Evolutionary conservation across 352 stramenopile species (phyloP), one percentile per base, ranked within the genome.

Genomic region (Pythium oligandrum): DNA sequence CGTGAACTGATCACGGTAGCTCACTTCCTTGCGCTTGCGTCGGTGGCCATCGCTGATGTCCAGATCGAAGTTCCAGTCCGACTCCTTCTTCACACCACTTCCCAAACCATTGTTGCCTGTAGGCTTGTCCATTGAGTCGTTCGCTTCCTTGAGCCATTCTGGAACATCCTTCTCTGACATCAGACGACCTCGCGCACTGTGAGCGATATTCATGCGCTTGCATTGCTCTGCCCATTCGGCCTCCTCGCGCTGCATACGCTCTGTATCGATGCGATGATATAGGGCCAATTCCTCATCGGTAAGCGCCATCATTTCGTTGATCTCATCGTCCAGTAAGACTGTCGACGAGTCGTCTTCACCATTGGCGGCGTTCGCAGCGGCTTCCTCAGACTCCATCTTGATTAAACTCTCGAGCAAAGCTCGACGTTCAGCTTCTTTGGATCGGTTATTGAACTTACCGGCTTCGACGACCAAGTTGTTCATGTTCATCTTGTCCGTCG

Each of bases 401-500:
- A 95, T 92, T 12, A 95, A 61, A 63, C 78, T 93, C 55, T 95
- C 85, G 2, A 95, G 66, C 71, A 95, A 75, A 3, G 85, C 85
- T 30, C 85, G 83, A 8, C 85, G 83, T 37, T 95, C 85, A 1
- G 82, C 80, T 60, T 95, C 85, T 51, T 95, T 95, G 6, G 81
- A 93, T 1, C 76, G 70, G 55, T 92, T 92, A 64, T 95, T 92
- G 39, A 95, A 95, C 55, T 95, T 95, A 8, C 85, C 85, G 3
- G 85, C 85, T 60, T 95, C 83, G 26, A 96, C 84, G 10, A 96
- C 84, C 42, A 94, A 72, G 48, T 94, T 93, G 70, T 96, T 94
- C 82, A 96, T 93, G 64, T 93, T 94, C 79, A 96, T 90, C 69
- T 96, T 96, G 67, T 95, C 80, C 0, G 86, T 95, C 34, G 86